A percentile compares a stretch with the other conserved stretches of the same genome.
These are phyloP conservation scores for Fusarium torulosum DNA, from an alignment of 2,329 filamentous ascomycete species.

Conservation along the genomic window DNA sequence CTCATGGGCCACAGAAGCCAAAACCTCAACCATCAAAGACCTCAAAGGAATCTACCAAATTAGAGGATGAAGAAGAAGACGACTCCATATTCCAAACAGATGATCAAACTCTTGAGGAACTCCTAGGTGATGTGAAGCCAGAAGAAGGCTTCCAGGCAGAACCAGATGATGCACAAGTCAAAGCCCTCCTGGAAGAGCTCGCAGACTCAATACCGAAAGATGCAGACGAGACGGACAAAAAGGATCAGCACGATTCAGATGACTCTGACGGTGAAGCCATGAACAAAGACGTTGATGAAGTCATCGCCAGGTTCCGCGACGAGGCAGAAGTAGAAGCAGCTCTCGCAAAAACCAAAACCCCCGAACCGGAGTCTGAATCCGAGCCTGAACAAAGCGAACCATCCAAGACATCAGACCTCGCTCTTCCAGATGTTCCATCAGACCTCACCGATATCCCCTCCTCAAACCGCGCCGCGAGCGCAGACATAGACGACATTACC, in stretches of 20 bases:
- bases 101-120: conserved; percentile 65
- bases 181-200: conserved; percentile 55
- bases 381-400: conserved; percentile 14
- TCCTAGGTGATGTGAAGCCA: conserved; percentile 59
- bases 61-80: conserved; percentile 54
- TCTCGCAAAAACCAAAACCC: conserved; percentile 26
- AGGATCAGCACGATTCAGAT: conserved; percentile 48
- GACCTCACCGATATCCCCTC: conserved; percentile 55
- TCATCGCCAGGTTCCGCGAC: conserved; percentile 62
- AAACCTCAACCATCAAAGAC: conserved; percentile 10
- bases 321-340: conserved; percentile 57
- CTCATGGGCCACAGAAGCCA: conserved; percentile 1
- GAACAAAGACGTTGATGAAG: conserved; percentile 58
- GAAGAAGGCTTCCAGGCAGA: conserved; percentile 48
- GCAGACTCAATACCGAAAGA: conserved; percentile 52
- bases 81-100: conserved; percentile 60
- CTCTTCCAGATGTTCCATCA: conserved; percentile 62
- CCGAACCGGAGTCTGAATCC: conserved; percentile 23
- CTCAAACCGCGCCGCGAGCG: conserved; percentile 38
- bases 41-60: not conserved
- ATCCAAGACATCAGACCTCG: conserved; percentile 46
- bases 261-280: conserved; percentile 67
- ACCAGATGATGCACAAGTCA: conserved; percentile 52
- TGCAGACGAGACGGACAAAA: not conserved
- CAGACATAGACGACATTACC: conserved; percentile 60